A percentile compares a stretch with the other conserved stretches of the same genome.
Evolutionary conservation across 257 asterid species (phyloP).

Genomic region (Solanum ossicruentum): DNA sequence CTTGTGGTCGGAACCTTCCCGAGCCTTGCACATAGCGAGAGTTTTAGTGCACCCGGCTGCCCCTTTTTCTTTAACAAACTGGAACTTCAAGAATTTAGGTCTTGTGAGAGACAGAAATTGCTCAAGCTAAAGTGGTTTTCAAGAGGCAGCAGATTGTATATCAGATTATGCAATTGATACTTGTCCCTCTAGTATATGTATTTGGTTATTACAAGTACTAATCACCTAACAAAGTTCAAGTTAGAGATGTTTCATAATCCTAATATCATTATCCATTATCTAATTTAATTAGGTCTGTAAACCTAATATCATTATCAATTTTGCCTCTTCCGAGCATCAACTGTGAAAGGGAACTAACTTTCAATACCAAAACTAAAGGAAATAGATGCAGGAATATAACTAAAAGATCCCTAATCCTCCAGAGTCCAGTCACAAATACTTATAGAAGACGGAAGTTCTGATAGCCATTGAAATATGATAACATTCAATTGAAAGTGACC

Average conservation of each 20-base stretch:
- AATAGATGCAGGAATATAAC: neutral
- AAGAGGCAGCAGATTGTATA: neutral
- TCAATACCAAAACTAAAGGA: neutral
- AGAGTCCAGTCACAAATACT: neutral
- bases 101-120: neutral
- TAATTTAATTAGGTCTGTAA: neutral
- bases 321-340: neutral
- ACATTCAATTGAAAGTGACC: neutral
- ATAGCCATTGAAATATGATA: neutral
- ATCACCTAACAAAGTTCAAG: neutral
- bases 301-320: neutral
- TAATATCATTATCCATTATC: neutral
- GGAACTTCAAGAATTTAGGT: neutral
- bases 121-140: neutral
- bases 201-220: neutral
- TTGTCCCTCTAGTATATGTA: neutral
- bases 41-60: too few species aligned
- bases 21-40: too few species aligned
- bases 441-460: neutral
- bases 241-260: neutral
- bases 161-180: neutral
- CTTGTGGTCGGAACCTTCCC: too few species aligned
- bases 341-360: neutral
- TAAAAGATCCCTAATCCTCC: neutral
- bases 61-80: neutral